phyloP scores from a whole-genome alignment of 163 green algal species.

The Chloromonas sp. region DNA sequence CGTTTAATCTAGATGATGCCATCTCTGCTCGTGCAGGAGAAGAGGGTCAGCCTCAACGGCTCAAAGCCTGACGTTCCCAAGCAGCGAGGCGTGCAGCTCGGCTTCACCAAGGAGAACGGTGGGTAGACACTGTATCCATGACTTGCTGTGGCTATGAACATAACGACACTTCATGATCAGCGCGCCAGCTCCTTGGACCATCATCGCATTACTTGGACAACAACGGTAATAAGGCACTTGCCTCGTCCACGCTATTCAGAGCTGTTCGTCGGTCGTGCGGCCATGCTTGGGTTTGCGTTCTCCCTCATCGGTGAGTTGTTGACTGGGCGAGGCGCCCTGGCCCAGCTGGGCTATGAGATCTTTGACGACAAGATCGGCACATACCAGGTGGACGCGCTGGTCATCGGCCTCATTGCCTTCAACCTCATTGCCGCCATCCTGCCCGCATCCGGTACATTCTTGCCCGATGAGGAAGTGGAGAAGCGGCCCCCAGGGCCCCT shows the following conservation, averaged over 20 bases:
- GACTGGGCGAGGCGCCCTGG: slow-evolving; percentile 60
- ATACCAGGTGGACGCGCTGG: slow-evolving; percentile 42
- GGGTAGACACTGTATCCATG: too few relatives aligned
- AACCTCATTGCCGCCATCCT: slow-evolving; percentile 52
- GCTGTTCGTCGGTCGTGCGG: slow-evolving; percentile 74
- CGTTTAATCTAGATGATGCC: too few relatives aligned
- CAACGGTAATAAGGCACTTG: slow-evolving; percentile 41
- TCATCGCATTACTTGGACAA: too few relatives aligned
- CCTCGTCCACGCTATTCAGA: slow-evolving; percentile 57
- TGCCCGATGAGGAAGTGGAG: slow-evolving; percentile 28
- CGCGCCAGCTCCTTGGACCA: too few relatives aligned
- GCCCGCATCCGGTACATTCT: slow-evolving; percentile 43
- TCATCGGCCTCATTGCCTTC: slow-evolving; percentile 60
- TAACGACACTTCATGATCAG: too few relatives aligned
- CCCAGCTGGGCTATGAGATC: slow-evolving; percentile 63
- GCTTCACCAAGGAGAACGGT: too few relatives aligned
- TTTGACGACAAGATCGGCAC: slow-evolving; percentile 31
- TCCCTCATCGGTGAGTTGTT: slow-evolving; percentile 59
- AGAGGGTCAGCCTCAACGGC: too few relatives aligned
- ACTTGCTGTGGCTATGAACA: too few relatives aligned
- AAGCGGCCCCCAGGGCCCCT: slow-evolving; percentile 31
- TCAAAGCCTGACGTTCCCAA: too few relatives aligned
- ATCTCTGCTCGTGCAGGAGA: too few relatives aligned
- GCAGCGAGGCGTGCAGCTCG: too few relatives aligned
- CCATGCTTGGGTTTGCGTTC: slow-evolving; percentile 69